Evolutionary conservation across 352 stramenopile genomes (phyloP), one percentile per base, ranked within the genome.

Genomic region (Globisporangium megalacanthum): DNA sequence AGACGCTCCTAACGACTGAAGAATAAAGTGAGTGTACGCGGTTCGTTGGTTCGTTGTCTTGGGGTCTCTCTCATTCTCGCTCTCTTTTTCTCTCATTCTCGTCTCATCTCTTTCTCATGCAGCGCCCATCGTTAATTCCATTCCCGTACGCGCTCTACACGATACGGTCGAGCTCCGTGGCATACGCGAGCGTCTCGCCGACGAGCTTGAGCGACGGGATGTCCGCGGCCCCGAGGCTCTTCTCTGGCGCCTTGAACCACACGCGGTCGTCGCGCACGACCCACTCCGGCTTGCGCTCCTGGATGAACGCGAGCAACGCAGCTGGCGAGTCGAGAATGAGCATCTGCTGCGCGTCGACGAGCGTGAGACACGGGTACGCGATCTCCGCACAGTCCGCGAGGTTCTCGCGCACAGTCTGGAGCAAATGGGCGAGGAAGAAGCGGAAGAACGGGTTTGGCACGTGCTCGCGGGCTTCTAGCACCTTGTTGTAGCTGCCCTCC

Each of bases 331-430:
- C 77, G 57, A 98, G 96, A 61, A 97, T 97, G 63, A 98, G 92
- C 87, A 98, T 96, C 52, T 86, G 85, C 64, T 95, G 83, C 4
- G 92, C 90, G 66, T 97, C 89, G 13, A 47, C 50, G 22, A 97
- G 60, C 29, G 81, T 81, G 47, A 98, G 84, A 31, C 76, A 94
- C 70, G 91, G 85, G 68, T 98, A 98, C 11, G 89, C 82, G 48
- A 98, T 90, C 77, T 98, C 93, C 37, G 96, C 84, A 75, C 93
- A 98, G 73, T 98, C 95, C 14, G 94, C 95, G 69, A 98, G 97
- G 60, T 94, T 95, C 66, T 98, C 94, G 14, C 95, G 82, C 45
- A 98, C 95, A 9, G 95, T 98, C 67, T 96, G 86, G 25, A 98
- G 69, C 33, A 98, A 66, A 61, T 96, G 89, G 29, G 91, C 80